These are phyloP conservation scores for Citrus hindsii DNA, from an alignment of 345 rosid genomes.

Conservation along the genomic window DNA sequence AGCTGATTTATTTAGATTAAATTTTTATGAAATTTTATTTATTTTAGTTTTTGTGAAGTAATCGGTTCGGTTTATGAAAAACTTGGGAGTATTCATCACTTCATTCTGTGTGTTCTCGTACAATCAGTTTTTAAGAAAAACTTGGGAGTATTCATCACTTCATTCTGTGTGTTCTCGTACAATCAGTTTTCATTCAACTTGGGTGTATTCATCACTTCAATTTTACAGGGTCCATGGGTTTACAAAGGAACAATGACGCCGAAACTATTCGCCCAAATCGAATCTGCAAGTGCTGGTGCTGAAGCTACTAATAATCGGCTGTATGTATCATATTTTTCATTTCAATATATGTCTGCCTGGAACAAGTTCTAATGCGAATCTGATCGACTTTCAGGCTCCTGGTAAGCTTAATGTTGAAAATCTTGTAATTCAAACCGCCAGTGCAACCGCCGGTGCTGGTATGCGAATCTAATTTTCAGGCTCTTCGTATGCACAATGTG, in stretches of 20 bases:
- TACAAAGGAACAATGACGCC: too few species aligned
- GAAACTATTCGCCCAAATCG: neutral
- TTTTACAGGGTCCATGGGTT: slow-evolving; percentile 23
- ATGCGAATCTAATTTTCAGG: too few species aligned
- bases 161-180: neutral
- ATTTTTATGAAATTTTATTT: too few species aligned
- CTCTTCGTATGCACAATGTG: neutral
- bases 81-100: neutral
- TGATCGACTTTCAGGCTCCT: slow-evolving; percentile 14
- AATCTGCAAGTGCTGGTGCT: slow-evolving; percentile 14
- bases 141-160: slow-evolving; percentile 3
- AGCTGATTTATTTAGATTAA: too few species aligned
- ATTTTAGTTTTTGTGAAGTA: too few species aligned
- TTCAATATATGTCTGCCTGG: neutral
- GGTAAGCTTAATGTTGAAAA: slow-evolving; percentile 4
- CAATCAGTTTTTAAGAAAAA: too few species aligned
- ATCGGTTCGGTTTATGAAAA: too few species aligned
- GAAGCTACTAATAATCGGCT: neutral
- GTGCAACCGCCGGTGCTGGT: too few species aligned
- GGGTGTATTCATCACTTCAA: neutral
- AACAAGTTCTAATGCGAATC: neutral
- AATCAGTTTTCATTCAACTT: neutral
- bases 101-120: neutral
- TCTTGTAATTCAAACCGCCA: neutral
- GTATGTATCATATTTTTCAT: neutral